Evolutionary conservation across 2,329 filamentous ascomycete species (phyloP).

Genomic region (Botrytis elliptica): DNA sequence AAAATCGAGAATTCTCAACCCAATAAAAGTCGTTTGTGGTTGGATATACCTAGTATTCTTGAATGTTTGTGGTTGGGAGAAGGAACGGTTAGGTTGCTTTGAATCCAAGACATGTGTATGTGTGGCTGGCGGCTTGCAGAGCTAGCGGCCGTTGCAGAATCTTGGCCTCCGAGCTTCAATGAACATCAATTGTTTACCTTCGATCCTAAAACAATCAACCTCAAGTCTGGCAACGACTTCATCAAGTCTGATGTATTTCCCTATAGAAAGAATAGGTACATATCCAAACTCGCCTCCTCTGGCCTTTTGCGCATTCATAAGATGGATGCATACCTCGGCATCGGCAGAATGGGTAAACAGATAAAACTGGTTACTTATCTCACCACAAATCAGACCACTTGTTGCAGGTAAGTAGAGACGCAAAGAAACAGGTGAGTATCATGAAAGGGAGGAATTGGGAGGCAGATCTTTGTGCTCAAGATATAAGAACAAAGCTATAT

Average conservation of each 20-base stretch:
- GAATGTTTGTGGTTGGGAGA: not conserved
- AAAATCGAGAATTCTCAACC: no score
- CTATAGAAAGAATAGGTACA: no score
- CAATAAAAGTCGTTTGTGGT: not conserved
- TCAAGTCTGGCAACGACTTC: not conserved
- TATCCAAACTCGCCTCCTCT: not conserved
- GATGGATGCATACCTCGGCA: not conserved
- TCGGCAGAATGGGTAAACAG: not conserved
- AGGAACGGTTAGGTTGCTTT: not conserved
- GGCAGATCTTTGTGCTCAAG: not conserved
- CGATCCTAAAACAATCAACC: not conserved
- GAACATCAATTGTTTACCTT: not conserved
- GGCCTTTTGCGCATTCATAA: not conserved
- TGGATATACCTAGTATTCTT: not conserved
- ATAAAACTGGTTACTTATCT: not conserved
- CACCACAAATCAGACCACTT: conserved; percentile 15
- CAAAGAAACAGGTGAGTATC: not conserved
- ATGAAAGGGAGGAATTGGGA: not conserved
- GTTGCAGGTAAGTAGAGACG: not conserved
- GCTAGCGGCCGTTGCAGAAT: not conserved
- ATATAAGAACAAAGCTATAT: not conserved
- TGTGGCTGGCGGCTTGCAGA: not conserved
- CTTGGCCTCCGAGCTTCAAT: not conserved
- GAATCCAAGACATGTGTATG: not conserved
- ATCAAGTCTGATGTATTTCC: not conserved